Percentiles rank a stretch among this genome's conserved stretches.
Evolutionary conservation across 164 flowering plant genomes (phyloP).

Genomic region (Tinospora cordifolia): DNA sequence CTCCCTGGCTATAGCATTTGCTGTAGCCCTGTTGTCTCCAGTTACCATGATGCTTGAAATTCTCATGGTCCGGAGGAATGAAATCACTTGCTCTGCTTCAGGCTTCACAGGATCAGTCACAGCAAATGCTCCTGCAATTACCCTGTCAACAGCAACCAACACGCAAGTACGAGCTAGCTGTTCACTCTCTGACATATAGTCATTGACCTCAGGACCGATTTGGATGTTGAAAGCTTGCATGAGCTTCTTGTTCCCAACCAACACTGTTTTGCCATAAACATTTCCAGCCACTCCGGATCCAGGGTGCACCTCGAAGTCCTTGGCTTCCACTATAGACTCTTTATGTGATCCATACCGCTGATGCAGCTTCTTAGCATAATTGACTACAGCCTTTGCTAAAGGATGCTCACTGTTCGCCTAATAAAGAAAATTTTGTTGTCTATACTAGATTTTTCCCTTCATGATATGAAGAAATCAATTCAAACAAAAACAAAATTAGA

Average conservation of each 20-base stretch:
- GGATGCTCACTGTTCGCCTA: conserved; percentile 97
- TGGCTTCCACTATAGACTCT: conserved; percentile 36
- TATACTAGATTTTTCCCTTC: neutral
- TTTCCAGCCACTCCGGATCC: conserved; percentile 82
- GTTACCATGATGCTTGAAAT: conserved; percentile 85
- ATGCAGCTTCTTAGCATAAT: conserved; percentile 58
- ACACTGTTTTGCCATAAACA: conserved; percentile 48
- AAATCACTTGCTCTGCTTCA: conserved; percentile 64
- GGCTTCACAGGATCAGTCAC: conserved; percentile 90
- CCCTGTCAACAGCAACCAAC: conserved; percentile 63
- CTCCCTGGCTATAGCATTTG: conserved; percentile 65
- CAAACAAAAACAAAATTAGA: neutral
- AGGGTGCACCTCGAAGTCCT: conserved; percentile 77
- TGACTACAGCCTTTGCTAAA: conserved; percentile 75
- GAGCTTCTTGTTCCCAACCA: conserved; percentile 85
- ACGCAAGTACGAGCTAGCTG: conserved; percentile 74
- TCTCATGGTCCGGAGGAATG: conserved; percentile 60
- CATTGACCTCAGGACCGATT: conserved; percentile 47
- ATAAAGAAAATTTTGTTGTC: neutral
- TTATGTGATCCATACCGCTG: conserved; percentile 33
- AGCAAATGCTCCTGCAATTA: conserved; percentile 72
- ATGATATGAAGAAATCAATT: neutral
- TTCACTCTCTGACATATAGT: conserved; percentile 53
- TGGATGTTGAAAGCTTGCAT: conserved; percentile 44
- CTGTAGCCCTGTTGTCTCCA: conserved; percentile 93